Evolutionary conservation across 2,329 filamentous ascomycete species (phyloP), one percentile per base, ranked within the genome.

Genomic region (Aspergillus jensenii): DNA sequence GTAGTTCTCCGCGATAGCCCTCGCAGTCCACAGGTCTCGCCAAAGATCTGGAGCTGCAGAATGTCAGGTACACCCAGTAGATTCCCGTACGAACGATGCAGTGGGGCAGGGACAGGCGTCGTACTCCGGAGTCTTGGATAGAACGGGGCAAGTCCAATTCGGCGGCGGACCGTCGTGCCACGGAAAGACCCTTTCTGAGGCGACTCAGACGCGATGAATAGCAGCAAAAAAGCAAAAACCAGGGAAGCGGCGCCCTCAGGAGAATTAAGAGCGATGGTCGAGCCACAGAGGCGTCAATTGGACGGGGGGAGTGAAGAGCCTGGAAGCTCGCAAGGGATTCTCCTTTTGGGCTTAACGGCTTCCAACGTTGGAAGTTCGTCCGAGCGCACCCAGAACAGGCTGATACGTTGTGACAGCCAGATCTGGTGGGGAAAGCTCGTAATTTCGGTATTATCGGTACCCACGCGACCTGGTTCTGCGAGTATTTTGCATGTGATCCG

Each of bases 401-500:
- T 44, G 43, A 46, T 61, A 63, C 62, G 31, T 23, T 15, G 21
- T 23, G 44, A 19, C 41, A 40, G 56, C 45, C 21, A 7, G 8
- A 23, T 15, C n/a, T 43, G 35, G 27, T n/a, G 15, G 49, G 17
- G n/a, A 7, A 11, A 23, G 23, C 21, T 12, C 1, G 65, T 68
- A 69, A 62, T 62, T 65, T 64, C 62, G 52, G 70, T 74, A 72
- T 47, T 56, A 14, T 9, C 19, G 52, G 69, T 72, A 72, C 69
- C 73, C 71, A 74, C 71, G 70, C 71, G 70, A 68, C 66, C 44
- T 67, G 43, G 31, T 23, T 17, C 35, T 45, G 43, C 39, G 53
- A 60, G 27, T 50, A 15, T 41, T 73, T 72, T 65, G 67, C 71
- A 74, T 74, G 71, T 74, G 71, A 74, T 72, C 59, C 61, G 54